These are phyloP conservation scores for Limonium bicolor DNA, from an alignment of 148 eudicot genomes.

Conservation along the genomic window DNA sequence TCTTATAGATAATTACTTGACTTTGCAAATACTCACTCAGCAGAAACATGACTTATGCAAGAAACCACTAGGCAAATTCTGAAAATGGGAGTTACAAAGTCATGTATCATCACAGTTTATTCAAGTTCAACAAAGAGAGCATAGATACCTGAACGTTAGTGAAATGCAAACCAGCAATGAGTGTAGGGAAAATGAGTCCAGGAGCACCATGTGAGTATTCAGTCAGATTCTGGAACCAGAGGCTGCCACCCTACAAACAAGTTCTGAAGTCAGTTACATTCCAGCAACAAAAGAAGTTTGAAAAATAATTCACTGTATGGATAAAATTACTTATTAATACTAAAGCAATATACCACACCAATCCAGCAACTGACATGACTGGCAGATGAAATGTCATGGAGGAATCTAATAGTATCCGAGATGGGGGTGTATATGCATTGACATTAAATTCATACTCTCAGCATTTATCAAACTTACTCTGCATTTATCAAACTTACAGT, in stretches of 20 bases:
- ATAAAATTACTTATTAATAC: too few species aligned
- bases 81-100: background rate
- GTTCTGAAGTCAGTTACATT: background rate
- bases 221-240: conserved; percentile 90
- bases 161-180: conserved; percentile 69
- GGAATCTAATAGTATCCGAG: background rate
- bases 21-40: too few species aligned
- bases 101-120: background rate
- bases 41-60: too few species aligned
- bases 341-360: background rate
- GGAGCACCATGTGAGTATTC: conserved; percentile 47
- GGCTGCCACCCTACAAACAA: conserved; percentile 56
- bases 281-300: background rate
- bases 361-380: background rate
- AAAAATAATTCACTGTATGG: too few species aligned
- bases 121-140: background rate
- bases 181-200: conserved; percentile 53
- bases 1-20: too few species aligned
- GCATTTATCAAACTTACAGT: conserved; percentile 35
- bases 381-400: background rate
- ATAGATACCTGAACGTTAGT: conserved; percentile 54
- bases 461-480: background rate
- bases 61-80: too few species aligned
- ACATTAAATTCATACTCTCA: conserved; percentile 1
- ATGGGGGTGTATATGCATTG: background rate